A percentile compares a stretch with the other conserved stretches of the same genome.
Evolutionary conservation across 2,329 filamentous ascomycete species (phyloP).

Genomic region (Xylariaceae sp.): DNA sequence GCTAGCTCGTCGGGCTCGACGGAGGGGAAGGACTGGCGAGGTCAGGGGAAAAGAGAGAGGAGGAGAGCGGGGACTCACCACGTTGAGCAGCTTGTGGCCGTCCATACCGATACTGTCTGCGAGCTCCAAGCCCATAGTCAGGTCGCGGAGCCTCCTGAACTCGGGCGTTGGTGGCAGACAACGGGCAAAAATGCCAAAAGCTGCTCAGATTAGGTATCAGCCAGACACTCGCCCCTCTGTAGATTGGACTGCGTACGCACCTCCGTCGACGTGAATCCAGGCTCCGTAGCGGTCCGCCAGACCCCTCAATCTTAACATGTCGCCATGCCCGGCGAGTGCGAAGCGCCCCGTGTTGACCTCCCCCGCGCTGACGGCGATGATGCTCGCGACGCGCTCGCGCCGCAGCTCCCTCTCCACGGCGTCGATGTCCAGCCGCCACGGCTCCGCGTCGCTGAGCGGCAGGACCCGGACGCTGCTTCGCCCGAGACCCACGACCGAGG

Average conservation of each 20-base stretch:
- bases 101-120: conserved; percentile 85
- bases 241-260: conserved; percentile 31
- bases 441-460: conserved; percentile 39
- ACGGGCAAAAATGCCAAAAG: conserved; percentile 78
- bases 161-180: conserved; percentile 49
- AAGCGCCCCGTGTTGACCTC: conserved; percentile 90
- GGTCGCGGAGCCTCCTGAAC: conserved; percentile 45
- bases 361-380: conserved; percentile 74
- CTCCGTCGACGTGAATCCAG: conserved; percentile 86
- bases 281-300: conserved; percentile 67
- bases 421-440: conserved; percentile 64
- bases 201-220: conserved; percentile 35
- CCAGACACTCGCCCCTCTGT: too few relatives aligned
- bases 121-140: conserved; percentile 61
- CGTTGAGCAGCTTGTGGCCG: conserved; percentile 87
- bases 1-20: too few relatives aligned
- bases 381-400: conserved; percentile 51
- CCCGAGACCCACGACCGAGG: conserved; percentile 73
- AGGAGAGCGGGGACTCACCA: conserved; percentile 56
- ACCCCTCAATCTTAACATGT: conserved; percentile 56
- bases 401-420: conserved; percentile 54
- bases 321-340: conserved; percentile 49
- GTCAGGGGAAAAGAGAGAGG: too few relatives aligned
- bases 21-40: too few relatives aligned
- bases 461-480: conserved; percentile 59